Conservation (phyloP, 192 early-diverging fungal species). For the Backusella sp. region DNA sequence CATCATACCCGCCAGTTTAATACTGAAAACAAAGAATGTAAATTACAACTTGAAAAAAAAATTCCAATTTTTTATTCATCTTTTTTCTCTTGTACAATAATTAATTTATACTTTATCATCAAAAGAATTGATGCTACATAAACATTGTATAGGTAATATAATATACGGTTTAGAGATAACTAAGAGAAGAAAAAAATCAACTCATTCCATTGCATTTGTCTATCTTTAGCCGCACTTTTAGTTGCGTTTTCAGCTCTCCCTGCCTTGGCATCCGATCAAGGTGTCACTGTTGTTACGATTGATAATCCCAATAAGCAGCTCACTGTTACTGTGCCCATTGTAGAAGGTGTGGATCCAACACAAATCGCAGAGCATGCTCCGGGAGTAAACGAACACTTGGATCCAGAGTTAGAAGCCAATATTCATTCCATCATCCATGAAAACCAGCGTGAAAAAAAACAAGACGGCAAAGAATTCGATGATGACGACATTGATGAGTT, state of each 20-base stretch:
- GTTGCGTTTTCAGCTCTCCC: not conserved
- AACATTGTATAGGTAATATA: not conserved
- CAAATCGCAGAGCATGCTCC: not conserved
- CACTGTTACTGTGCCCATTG: not conserved
- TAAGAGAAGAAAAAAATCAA: not conserved
- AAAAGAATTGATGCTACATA: not conserved
- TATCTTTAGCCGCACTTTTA: not conserved
- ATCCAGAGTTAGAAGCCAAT: not conserved
- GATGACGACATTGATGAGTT: not conserved
- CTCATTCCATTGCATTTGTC: not conserved
- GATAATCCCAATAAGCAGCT: not conserved
- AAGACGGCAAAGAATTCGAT: not conserved
- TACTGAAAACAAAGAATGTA: conserved; percentile 9
- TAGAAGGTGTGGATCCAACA: not conserved
- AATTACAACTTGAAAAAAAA: conserved; percentile 2
- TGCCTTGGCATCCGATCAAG: not conserved
- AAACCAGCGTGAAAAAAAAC: not conserved
- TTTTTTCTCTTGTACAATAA: not conserved
- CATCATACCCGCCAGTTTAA: not conserved
- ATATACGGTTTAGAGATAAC: not conserved
- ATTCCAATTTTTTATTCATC: not conserved
- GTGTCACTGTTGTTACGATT: not conserved
- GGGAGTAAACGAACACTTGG: not conserved
- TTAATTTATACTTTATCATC: not conserved
- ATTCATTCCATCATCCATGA: not conserved